These are phyloP conservation scores for Trifolium fragiferum DNA, from an alignment of 306 rosid species.

Conservation along the genomic window DNA sequence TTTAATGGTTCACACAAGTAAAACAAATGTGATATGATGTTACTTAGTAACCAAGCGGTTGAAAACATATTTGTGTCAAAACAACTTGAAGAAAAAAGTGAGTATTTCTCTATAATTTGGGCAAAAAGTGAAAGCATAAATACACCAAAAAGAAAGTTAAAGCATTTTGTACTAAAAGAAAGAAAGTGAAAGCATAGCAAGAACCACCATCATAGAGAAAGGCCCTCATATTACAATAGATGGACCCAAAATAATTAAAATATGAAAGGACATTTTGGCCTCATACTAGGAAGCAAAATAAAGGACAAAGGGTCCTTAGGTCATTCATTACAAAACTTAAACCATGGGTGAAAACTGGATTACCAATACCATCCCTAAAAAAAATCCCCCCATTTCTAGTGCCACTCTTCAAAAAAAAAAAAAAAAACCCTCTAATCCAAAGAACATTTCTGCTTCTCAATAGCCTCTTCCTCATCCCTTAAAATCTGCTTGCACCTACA, in stretches of 20 bases:
- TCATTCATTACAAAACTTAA: conserved; percentile 51
- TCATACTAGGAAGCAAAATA: conserved; percentile 62
- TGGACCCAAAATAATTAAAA: conserved; percentile 34
- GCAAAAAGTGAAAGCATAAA: conserved; percentile 4
- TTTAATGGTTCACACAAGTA: too few relatives aligned
- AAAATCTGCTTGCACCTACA: conserved; percentile 90
- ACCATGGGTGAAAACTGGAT: conserved; percentile 48
- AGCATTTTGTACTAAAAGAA: background rate
- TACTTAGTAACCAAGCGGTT: too few relatives aligned
- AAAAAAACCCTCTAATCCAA: conserved; percentile 15
- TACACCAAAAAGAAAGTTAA: background rate
- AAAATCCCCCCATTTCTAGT: background rate
- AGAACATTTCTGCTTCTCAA: conserved; percentile 56
- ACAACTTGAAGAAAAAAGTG: background rate
- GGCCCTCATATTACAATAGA: conserved; percentile 27
- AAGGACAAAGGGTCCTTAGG: conserved; percentile 46
- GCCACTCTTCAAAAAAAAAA: background rate
- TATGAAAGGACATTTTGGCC: conserved; percentile 59
- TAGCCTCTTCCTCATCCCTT: conserved; percentile 76
- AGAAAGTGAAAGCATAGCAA: conserved; percentile 17
- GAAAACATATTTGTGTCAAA: too few relatives aligned
- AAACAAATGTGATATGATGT: too few relatives aligned
- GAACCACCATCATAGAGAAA: conserved; percentile 35
- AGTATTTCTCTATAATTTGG: background rate
- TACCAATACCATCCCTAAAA: background rate